phyloP scores from a whole-genome alignment of 352 stramenopile genomes.

The Pythium oligandrum region DNA sequence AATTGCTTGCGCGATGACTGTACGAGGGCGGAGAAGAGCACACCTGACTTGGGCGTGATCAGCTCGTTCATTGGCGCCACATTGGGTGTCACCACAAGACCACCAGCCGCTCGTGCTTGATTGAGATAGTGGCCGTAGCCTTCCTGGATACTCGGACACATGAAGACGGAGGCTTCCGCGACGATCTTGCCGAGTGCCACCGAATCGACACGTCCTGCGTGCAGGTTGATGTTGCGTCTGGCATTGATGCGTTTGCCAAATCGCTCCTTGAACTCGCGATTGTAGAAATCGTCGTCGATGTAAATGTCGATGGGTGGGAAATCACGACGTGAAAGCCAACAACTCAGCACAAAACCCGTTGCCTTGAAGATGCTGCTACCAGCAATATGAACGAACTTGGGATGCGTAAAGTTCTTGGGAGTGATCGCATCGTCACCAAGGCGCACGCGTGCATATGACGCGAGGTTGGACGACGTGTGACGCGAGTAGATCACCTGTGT shows the following conservation, averaged over 20 bases:
- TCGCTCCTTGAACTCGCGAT: slow-evolving; percentile 20
- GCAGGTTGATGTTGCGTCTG: slow-evolving; percentile 32
- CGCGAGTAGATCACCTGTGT: slow-evolving; percentile 47
- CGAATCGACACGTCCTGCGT: slow-evolving; percentile 27
- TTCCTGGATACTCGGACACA: slow-evolving; percentile 57
- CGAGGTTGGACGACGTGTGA: slow-evolving; percentile 52
- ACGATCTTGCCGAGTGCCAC: slow-evolving; percentile 45
- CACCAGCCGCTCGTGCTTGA: slow-evolving; percentile 41
- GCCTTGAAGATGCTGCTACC: slow-evolving; percentile 55
- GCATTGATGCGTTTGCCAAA: slow-evolving; percentile 5
- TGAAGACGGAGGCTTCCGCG: slow-evolving; percentile 41
- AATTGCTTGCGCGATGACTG: slow-evolving; percentile 36
- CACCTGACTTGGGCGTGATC: slow-evolving; percentile 31
- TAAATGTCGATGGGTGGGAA: slow-evolving; percentile 53
- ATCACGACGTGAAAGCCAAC: slow-evolving; percentile 42
- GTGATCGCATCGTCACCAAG: slow-evolving; percentile 8
- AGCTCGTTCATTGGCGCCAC: slow-evolving; percentile 65
- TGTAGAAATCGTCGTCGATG: slow-evolving; percentile 36
- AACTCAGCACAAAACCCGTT: slow-evolving; percentile 41
- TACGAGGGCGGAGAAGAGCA: slow-evolving; percentile 31
- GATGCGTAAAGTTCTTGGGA: slow-evolving; percentile 31
- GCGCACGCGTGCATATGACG: slow-evolving; percentile 24
- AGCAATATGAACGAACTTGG: slow-evolving; percentile 45
- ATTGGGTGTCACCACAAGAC: slow-evolving; percentile 44
- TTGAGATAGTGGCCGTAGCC: slow-evolving; percentile 75